phyloP scores from a whole-genome alignment of 805 yeast genomes.

The Metschnikowia noctiluminum region DNA sequence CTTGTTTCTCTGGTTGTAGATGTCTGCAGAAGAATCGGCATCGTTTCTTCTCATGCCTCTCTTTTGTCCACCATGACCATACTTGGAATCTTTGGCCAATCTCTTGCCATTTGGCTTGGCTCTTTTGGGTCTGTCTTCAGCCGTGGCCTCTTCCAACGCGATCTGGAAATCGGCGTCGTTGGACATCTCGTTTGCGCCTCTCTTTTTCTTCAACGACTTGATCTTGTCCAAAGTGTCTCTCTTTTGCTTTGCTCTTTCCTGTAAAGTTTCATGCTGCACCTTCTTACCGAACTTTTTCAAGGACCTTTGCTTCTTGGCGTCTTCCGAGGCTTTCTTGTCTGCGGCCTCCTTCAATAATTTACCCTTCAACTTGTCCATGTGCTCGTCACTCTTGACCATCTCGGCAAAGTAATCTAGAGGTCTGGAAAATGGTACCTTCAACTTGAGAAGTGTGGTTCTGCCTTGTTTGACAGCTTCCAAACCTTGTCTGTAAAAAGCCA shows the following conservation, averaged over 20 bases:
- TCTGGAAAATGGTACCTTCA: slow-evolving; percentile 83
- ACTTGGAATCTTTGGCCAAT: slow-evolving; percentile 66
- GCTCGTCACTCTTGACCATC: slow-evolving; percentile 97
- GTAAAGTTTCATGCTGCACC: slow-evolving; percentile 90
- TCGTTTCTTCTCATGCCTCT: slow-evolving; percentile 71
- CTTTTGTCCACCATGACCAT: slow-evolving; percentile 77
- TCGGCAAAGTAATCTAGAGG: slow-evolving; percentile 97
- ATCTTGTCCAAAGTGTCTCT: slow-evolving; percentile 85
- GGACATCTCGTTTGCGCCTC: slow-evolving; percentile 69
- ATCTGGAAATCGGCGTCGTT: slow-evolving; percentile 76
- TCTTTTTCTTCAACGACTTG: slow-evolving; percentile 85
- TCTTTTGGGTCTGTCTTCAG: slow-evolving; percentile 50
- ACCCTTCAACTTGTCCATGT: slow-evolving; percentile 88
- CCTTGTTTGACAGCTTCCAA: slow-evolving; percentile 77
- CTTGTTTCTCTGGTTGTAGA: slow-evolving; percentile 25
- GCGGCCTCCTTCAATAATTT: slow-evolving; percentile 76
- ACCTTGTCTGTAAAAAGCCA: slow-evolving; percentile 93
- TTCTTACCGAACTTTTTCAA: slow-evolving; percentile 97
- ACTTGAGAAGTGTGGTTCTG: slow-evolving; percentile 58
- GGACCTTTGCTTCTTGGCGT: slow-evolving; percentile 90
- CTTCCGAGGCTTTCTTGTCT: slow-evolving; percentile 86
- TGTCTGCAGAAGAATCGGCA: slow-evolving; percentile 66
- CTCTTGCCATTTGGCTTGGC: slow-evolving; percentile 62
- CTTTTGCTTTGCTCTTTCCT: slow-evolving; percentile 91
- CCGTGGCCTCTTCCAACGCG: slow-evolving; percentile 89